Conservation (phyloP, 2,329 filamentous ascomycete genomes). For the Trichoderma sp. region DNA sequence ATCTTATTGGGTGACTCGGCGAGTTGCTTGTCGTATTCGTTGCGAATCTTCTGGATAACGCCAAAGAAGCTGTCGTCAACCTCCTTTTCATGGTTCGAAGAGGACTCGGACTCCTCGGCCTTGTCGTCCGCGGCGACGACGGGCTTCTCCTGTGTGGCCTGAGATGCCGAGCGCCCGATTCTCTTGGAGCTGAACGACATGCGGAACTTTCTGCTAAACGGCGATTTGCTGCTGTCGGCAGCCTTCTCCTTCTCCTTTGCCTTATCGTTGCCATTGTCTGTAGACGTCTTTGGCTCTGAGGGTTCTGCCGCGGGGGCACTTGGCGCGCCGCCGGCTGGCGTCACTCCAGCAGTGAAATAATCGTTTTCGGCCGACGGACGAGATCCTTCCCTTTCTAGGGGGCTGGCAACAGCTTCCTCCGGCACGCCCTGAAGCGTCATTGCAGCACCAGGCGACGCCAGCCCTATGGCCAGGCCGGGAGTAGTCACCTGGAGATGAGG, state of each 20-base stretch:
- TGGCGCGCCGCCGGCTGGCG: constrained; percentile 47
- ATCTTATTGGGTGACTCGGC: constrained; percentile 55
- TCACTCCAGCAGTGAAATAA: constrained; percentile 72
- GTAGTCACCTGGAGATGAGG: constrained; percentile 64
- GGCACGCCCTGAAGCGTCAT: constrained; percentile 50
- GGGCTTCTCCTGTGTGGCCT: constrained; percentile 67
- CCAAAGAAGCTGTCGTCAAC: constrained; percentile 76
- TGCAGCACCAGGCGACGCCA: constrained; percentile 65
- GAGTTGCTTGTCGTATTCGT: constrained; percentile 71
- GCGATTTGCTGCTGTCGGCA: constrained; percentile 57
- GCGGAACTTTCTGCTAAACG: constrained; percentile 85
- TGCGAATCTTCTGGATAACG: constrained; percentile 70
- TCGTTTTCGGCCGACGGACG: constrained; percentile 69
- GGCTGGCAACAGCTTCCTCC: constrained; percentile 50
- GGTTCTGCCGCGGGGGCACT: constrained; percentile 15
- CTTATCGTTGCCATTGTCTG: constrained; percentile 53
- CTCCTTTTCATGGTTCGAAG: constrained; percentile 68
- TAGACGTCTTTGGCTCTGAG: constrained; percentile 52
- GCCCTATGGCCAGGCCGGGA: constrained; percentile 75
- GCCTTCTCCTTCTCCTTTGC: constrained; percentile 51
- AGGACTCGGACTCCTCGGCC: constrained; percentile 66
- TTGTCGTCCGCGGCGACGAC: constrained; percentile 74
- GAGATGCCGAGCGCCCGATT: constrained; percentile 67
- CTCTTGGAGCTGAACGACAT: constrained; percentile 87
- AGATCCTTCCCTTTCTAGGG: constrained; percentile 61